phyloP scores from a whole-genome alignment of 192 early-diverging fungal species.

The Geranomyces variabilis region DNA sequence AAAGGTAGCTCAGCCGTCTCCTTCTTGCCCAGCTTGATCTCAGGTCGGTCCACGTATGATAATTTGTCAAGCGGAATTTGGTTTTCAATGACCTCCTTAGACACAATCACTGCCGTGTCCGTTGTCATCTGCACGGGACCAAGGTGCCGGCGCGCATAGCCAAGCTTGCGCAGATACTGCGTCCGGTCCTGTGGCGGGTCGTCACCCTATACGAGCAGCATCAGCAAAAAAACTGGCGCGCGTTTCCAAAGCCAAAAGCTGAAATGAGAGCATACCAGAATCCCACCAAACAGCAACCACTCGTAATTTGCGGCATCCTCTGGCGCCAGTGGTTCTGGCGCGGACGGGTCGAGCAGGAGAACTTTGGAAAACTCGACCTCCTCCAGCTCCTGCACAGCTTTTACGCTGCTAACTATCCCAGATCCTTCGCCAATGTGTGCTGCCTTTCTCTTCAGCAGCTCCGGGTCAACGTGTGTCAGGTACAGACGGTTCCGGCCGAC shows the following conservation, averaged over 20 bases:
- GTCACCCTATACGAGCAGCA: constrained; percentile 38
- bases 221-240: too few species aligned
- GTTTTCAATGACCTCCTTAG: constrained; percentile 68
- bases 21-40: constrained; percentile 66
- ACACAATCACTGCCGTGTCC: constrained; percentile 78
- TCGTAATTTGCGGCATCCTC: constrained; percentile 70
- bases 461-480: constrained; percentile 60
- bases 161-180: constrained; percentile 64
- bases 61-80: constrained; percentile 65
- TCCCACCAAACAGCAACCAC: constrained; percentile 83
- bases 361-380: constrained; percentile 61
- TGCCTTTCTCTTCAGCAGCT: constrained; percentile 47
- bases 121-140: constrained; percentile 85
- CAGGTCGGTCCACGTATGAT: constrained; percentile 73
- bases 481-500: constrained; percentile 65
- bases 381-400: constrained; percentile 35
- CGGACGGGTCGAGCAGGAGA: constrained; percentile 74
- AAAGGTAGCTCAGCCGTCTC: constrained; percentile 82
- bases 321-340: constrained; percentile 57
- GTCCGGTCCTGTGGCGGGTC: constrained; percentile 56
- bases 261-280: constrained; percentile 53
- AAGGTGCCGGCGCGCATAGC: constrained; percentile 72
- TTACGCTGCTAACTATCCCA: constrained; percentile 24
- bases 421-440: background rate
- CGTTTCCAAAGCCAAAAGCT: too few species aligned